phyloP scores from a whole-genome alignment of 139 green algal genomes.

The Volvox reticuliferus region DNA sequence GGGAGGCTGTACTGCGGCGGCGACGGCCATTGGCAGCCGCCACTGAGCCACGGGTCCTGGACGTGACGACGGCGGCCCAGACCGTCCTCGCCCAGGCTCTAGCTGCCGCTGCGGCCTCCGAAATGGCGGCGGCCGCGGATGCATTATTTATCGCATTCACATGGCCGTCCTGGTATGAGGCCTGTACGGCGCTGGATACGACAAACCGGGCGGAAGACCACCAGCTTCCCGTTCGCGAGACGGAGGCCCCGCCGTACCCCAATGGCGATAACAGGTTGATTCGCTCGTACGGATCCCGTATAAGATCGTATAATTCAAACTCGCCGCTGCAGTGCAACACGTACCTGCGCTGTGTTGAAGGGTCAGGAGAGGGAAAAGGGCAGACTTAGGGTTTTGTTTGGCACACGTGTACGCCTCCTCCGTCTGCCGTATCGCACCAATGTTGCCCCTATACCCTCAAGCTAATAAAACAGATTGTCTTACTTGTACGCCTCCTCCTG shows the following conservation, averaged over 20 bases:
- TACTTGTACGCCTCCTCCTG: conserved; percentile 28
- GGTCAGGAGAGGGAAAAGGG: no score
- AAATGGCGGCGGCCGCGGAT: not conserved
- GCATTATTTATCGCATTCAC: not conserved
- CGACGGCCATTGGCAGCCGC: not conserved
- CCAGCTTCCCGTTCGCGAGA: not conserved
- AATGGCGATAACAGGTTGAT: conserved; percentile 26
- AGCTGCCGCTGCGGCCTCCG: not conserved
- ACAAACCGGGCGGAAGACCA: not conserved
- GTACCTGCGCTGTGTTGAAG: no score
- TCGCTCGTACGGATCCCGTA: conserved; percentile 18
- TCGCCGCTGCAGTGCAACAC: conserved; percentile 43
- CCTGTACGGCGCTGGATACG: not conserved
- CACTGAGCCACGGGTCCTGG: not conserved
- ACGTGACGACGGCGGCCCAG: not conserved
- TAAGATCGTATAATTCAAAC: conserved; percentile 42
- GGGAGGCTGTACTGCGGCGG: not conserved
- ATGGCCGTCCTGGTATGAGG: not conserved
- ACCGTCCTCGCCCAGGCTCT: not conserved
- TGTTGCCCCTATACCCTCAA: no score
- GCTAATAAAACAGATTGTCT: no score
- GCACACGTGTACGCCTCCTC: no score
- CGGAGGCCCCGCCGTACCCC: not conserved
- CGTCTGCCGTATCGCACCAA: no score
- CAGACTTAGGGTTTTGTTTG: no score